A percentile compares a stretch with the other conserved stretches of the same genome.
Evolutionary conservation across 257 asterid species (phyloP).

Genomic region (Solanum etuberosum): DNA sequence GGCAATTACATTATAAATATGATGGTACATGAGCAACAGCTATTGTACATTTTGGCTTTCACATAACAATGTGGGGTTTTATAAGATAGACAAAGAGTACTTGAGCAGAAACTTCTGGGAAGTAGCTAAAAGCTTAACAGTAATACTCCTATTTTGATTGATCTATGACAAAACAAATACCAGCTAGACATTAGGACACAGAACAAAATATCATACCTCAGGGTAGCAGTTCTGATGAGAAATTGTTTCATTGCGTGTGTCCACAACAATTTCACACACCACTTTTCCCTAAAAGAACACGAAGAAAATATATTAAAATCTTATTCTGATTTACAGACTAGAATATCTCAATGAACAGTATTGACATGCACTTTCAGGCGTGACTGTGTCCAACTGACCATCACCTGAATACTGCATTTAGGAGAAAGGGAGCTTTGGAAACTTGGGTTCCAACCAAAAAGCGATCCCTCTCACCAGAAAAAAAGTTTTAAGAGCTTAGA

Average conservation of each 20-base stretch:
- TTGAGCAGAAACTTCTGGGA: not conserved
- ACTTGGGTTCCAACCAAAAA: not conserved
- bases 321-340: not conserved
- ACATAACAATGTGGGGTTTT: not conserved
- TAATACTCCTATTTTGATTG: not conserved
- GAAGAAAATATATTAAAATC: not conserved
- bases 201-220: constrained; percentile 13
- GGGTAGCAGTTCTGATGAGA: constrained; percentile 37
- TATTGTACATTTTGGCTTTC: not conserved
- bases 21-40: not conserved
- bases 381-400: not conserved
- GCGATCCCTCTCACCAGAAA: not conserved
- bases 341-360: not conserved
- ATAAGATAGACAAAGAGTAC: not conserved
- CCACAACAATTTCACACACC: constrained; percentile 29
- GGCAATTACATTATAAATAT: not conserved
- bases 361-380: not conserved
- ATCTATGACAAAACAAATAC: not conserved
- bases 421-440: not conserved
- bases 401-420: not conserved
- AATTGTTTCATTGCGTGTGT: constrained; percentile 21
- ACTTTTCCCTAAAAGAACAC: constrained; percentile 22
- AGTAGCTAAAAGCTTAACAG: not conserved
- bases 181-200: not conserved
- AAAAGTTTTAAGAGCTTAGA: not conserved